Evolutionary conservation across 768 basidiomycete genomes (phyloP).

Genomic region (Hygrophoropsis aurantiaca): DNA sequence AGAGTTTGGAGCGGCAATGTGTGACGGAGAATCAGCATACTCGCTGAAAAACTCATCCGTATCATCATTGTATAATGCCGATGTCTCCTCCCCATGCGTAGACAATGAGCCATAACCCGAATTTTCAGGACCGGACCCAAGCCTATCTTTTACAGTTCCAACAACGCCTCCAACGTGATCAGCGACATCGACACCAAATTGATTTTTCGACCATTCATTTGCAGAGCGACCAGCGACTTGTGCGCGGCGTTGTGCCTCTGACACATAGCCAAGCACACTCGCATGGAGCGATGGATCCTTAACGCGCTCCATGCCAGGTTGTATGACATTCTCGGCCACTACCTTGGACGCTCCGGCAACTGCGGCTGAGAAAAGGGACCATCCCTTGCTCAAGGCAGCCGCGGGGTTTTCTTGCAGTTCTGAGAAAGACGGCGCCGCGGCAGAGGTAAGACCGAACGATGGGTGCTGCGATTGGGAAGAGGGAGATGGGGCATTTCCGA

Average conservation of each 20-base stretch:
- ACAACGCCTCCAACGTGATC: constrained; percentile 73
- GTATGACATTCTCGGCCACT: constrained; percentile 85
- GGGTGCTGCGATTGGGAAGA: constrained; percentile 55
- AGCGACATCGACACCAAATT: constrained; percentile 84
- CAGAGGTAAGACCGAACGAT: constrained; percentile 72
- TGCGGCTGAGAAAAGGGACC: constrained; percentile 91
- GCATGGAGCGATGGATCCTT: constrained; percentile 79
- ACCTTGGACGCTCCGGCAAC: constrained; percentile 76
- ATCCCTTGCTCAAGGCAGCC: constrained; percentile 87
- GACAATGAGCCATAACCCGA: constrained; percentile 51
- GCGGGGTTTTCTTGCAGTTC: constrained; percentile 89
- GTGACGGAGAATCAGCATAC: constrained; percentile 18
- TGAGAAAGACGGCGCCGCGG: constrained; percentile 70
- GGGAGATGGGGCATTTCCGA: constrained; percentile 81
- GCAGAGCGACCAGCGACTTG: constrained; percentile 59
- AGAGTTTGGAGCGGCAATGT: neutral
- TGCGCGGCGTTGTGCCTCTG: constrained; percentile 66
- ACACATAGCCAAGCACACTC: constrained; percentile 69
- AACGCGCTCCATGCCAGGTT: constrained; percentile 83
- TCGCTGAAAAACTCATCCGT: constrained; percentile 61
- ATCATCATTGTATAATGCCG: constrained; percentile 61
- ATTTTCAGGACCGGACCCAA: constrained; percentile 55
- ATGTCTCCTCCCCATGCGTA: constrained; percentile 51
- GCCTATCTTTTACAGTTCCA: constrained; percentile 56
- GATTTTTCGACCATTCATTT: constrained; percentile 75